phyloP scores from a whole-genome alignment of 768 basidiomycete genomes.

The Lactifluus hygrophoroides region DNA sequence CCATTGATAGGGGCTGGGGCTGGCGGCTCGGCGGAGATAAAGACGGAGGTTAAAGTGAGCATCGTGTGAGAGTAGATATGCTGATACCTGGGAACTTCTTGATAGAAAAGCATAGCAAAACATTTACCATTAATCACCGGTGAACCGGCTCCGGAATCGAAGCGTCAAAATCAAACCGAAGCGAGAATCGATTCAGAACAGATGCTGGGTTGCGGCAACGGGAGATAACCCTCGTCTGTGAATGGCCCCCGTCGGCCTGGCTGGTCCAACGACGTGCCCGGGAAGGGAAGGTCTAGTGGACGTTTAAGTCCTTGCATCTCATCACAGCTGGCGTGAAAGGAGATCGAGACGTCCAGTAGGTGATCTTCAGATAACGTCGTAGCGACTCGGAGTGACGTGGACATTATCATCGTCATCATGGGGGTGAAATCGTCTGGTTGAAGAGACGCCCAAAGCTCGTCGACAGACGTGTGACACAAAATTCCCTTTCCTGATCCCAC shows the following conservation, averaged over 20 bases:
- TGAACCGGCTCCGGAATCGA: conserved; percentile 10
- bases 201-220: conserved; percentile 13
- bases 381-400: too few relatives aligned
- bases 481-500: conserved; percentile 10
- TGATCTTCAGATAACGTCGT: conserved; percentile 2
- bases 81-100: conserved; percentile 3
- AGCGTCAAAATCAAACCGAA: conserved; percentile 17
- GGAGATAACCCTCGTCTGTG: conserved; percentile 16
- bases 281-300: conserved; percentile 4
- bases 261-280: conserved; percentile 2
- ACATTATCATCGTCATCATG: conserved; percentile 9
- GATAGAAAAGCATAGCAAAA: conserved; percentile 11
- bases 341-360: conserved; percentile 1
- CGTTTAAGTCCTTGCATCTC: conserved; percentile 4
- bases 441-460: conserved; percentile 11
- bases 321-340: conserved; percentile 7
- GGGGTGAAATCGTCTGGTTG: conserved; percentile 8
- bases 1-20: too few relatives aligned
- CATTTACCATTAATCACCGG: conserved; percentile 9
- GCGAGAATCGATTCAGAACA: conserved; percentile 16
- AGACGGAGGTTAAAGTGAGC: conserved; percentile 9
- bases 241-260: conserved; percentile 2
- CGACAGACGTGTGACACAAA: conserved; percentile 12
- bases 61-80: too few relatives aligned
- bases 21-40: conserved; percentile 15